These are phyloP conservation scores for Stephania japonica DNA, from an alignment of 164 flowering plant species.

Conservation along the genomic window DNA sequence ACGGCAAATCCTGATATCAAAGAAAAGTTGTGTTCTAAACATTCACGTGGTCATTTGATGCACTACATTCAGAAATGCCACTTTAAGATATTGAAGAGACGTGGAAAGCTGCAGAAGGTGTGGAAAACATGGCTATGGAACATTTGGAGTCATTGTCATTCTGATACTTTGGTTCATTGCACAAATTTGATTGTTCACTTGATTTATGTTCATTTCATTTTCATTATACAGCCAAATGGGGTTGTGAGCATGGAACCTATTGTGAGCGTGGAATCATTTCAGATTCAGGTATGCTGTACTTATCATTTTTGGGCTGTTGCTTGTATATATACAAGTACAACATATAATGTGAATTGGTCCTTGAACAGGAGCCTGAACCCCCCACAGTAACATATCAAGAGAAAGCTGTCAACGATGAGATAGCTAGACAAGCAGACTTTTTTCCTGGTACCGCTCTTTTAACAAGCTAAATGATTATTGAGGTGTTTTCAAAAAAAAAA, in stretches of 20 bases:
- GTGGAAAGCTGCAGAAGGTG: conserved; percentile 53
- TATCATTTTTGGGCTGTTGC: not conserved
- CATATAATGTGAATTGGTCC: conserved; percentile 2
- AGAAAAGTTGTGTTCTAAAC: conserved; percentile 57
- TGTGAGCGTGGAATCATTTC: not conserved
- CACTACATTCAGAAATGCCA: conserved; percentile 89
- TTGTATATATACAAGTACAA: not conserved
- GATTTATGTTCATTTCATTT: not conserved
- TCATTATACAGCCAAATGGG: not conserved
- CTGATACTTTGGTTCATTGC: not conserved
- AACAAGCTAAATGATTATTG: not conserved
- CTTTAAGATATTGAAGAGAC: conserved; percentile 68
- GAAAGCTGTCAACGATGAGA: conserved; percentile 22
- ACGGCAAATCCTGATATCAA: conserved; percentile 49
- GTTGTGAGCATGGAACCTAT: not conserved
- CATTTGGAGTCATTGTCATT: too few species aligned
- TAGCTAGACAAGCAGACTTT: conserved; percentile 20
- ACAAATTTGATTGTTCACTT: not conserved
- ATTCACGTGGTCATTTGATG: conserved; percentile 83
- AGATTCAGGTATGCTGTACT: conserved; percentile 3
- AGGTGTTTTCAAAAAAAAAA: too few species aligned
- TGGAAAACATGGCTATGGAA: not conserved
- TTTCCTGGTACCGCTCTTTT: conserved; percentile 23
- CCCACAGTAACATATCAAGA: conserved; percentile 11
- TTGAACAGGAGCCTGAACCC: conserved; percentile 24